Evolutionary conservation across 148 eudicot species (phyloP).

Genomic region (Rhododendron mucronatum): DNA sequence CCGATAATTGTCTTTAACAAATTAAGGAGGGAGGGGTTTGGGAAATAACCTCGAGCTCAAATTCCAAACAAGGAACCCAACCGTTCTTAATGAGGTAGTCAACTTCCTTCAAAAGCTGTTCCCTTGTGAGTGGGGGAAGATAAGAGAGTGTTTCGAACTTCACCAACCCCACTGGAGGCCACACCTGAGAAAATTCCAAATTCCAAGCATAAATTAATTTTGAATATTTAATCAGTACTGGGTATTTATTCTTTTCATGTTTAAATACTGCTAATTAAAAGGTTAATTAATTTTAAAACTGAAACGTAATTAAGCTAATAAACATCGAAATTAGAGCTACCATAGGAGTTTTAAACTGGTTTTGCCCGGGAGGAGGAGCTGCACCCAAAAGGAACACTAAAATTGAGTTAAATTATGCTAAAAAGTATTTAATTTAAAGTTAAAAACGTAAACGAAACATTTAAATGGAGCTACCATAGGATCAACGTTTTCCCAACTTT

Average conservation of each 20-base stretch:
- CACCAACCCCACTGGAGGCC: constrained; percentile 49
- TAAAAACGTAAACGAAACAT: background rate
- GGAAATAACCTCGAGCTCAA: constrained; percentile 4
- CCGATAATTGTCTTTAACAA: background rate
- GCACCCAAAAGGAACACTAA: background rate
- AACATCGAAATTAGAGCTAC: background rate
- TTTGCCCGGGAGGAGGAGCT: background rate
- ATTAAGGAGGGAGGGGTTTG: background rate
- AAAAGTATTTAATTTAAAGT: background rate
- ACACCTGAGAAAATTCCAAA: constrained; percentile 34
- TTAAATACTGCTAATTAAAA: background rate
- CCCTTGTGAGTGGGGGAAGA: constrained; percentile 45
- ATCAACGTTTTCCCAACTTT: background rate
- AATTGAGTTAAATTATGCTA: background rate
- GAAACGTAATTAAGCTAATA: background rate
- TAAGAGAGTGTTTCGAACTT: constrained; percentile 74
- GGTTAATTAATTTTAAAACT: background rate
- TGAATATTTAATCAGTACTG: background rate
- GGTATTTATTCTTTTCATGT: background rate
- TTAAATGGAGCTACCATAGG: background rate
- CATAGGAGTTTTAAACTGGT: background rate
- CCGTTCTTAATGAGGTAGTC: constrained; percentile 50
- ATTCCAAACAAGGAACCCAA: constrained; percentile 76
- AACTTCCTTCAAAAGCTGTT: constrained; percentile 34
- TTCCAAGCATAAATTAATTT: background rate